Conservation (phyloP, 1,139 yeast species). For the Scheffersomyces titani region DNA sequence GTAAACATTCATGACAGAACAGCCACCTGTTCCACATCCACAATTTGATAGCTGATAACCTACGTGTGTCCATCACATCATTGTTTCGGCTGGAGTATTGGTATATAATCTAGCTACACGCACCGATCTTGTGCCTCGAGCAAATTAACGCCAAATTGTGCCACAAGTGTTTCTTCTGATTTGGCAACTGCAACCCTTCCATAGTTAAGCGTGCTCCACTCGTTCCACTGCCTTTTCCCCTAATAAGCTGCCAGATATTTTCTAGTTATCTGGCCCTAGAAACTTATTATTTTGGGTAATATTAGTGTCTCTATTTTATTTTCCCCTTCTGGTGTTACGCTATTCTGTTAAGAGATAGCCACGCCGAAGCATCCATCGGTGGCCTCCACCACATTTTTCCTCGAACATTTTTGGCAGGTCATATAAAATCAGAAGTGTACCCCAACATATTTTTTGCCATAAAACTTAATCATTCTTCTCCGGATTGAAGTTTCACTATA, state of each 20-base stretch:
- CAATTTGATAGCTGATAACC: neutral
- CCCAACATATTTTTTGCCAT: neutral
- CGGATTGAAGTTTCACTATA: neutral
- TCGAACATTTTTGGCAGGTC: neutral
- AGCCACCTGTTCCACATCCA: neutral
- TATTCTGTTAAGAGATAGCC: neutral
- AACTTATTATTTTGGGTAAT: neutral
- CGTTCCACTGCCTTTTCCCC: neutral
- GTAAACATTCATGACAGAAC: neutral
- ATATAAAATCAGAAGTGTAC: neutral
- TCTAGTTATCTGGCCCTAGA: neutral
- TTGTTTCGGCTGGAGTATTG: neutral
- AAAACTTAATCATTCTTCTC: neutral
- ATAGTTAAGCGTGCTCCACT: neutral
- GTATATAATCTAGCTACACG: neutral
- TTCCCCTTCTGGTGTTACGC: neutral
- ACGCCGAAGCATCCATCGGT: neutral
- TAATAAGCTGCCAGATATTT: neutral
- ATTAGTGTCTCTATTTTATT: neutral
- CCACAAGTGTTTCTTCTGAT: neutral
- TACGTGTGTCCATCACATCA: neutral
- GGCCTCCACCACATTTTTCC: neutral
- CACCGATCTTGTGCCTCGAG: neutral
- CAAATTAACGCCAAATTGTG: neutral
- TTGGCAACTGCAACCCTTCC: neutral